Conservation (phyloP, 2,329 filamentous ascomycete genomes). For the Colletotrichum acutatum region DNA sequence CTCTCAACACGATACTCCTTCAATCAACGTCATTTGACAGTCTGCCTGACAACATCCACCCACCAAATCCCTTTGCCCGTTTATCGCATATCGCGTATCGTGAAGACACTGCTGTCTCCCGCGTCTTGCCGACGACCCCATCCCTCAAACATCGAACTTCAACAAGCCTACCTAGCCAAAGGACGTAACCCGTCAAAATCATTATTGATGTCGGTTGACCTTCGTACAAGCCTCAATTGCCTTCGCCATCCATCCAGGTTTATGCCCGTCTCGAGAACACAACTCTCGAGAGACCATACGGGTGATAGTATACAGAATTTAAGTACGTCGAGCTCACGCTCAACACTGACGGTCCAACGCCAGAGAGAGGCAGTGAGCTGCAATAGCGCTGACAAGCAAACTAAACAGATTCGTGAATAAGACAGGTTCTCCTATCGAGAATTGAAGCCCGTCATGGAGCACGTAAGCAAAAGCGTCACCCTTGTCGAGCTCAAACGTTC, state of each 20-base stretch:
- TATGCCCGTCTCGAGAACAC: constrained; percentile 67
- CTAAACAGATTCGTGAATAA: constrained; percentile 32
- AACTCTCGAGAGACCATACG: constrained; percentile 65
- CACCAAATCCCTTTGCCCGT: neutral
- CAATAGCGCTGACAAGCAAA: neutral
- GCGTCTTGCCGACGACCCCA: constrained; percentile 25
- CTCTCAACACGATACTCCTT: neutral
- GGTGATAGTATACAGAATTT: constrained; percentile 67
- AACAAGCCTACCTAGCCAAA: constrained; percentile 32
- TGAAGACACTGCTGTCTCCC: constrained; percentile 28
- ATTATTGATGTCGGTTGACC: constrained; percentile 70
- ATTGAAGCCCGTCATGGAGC: constrained; percentile 45
- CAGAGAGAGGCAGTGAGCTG: neutral
- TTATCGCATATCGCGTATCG: constrained; percentile 23
- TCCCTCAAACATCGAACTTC: constrained; percentile 10
- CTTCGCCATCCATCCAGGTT: constrained; percentile 67
- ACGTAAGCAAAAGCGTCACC: constrained; percentile 37
- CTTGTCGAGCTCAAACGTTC: constrained; percentile 47
- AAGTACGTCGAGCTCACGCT: constrained; percentile 45
- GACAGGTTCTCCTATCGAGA: constrained; percentile 11
- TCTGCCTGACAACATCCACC: constrained; percentile 7
- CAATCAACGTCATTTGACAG: constrained; percentile 12
- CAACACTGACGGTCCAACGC: neutral
- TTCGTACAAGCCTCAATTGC: constrained; percentile 66
- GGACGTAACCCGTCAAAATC: constrained; percentile 40